Percentiles rank a stretch among this genome's conserved stretches.
These are phyloP conservation scores for Ochromonadaceae sp. DNA, from an alignment of 352 stramenopile species.

Conservation along the genomic window DNA sequence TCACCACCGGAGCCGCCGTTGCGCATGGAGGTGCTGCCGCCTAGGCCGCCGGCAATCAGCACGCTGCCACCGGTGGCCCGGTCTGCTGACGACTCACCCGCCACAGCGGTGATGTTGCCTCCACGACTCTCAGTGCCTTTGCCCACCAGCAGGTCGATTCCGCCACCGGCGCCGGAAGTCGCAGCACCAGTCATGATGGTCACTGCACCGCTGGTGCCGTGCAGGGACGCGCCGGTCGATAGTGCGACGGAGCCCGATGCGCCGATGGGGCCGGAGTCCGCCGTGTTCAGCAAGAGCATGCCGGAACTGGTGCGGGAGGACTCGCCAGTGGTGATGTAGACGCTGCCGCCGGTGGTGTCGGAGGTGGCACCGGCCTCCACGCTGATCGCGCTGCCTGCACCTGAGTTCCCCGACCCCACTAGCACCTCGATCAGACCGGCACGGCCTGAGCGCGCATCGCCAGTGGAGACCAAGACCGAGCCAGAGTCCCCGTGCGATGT, in stretches of 20 bases:
- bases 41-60: neutral
- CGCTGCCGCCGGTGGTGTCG: neutral
- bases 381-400: constrained; percentile 13
- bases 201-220: constrained; percentile 29
- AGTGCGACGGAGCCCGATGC: constrained; percentile 26
- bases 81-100: constrained; percentile 29
- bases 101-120: too few species aligned
- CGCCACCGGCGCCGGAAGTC: constrained; percentile 19
- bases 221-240: constrained; percentile 21
- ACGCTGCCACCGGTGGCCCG: constrained; percentile 29
- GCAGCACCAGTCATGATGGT: constrained; percentile 22
- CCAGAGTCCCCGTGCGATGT: constrained; percentile 45
- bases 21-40: neutral
- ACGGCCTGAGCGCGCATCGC: constrained; percentile 37
- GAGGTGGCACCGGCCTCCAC: constrained; percentile 3
- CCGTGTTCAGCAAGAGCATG: constrained; percentile 21
- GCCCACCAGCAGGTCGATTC: constrained; percentile 24
- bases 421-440: constrained; percentile 38
- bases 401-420: constrained; percentile 28
- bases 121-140: neutral
- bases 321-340: neutral
- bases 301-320: neutral
- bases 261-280: constrained; percentile 22
- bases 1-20: constrained; percentile 29
- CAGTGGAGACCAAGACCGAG: constrained; percentile 40